These are phyloP conservation scores for Jamesozyma hellenica DNA, from an alignment of 805 yeast species.

Conservation along the genomic window DNA sequence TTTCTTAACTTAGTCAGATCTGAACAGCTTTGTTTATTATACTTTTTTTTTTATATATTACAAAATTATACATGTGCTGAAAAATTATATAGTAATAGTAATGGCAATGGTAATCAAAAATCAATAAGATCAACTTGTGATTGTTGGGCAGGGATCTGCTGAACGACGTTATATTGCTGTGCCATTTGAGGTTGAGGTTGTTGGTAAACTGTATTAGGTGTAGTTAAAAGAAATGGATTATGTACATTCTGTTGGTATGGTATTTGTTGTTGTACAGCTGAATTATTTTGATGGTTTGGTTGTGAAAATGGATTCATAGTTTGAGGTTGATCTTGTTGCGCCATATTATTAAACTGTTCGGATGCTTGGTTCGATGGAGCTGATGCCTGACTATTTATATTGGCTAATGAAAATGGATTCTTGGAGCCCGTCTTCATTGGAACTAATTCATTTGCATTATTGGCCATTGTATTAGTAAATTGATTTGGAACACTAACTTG, in stretches of 20 bases:
- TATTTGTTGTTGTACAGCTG: background rate
- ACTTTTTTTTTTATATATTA: no score
- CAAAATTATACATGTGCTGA: no score
- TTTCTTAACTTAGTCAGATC: no score
- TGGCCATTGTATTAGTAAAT: background rate
- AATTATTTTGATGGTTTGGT: slow-evolving; percentile 6
- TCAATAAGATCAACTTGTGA: slow-evolving; percentile 19
- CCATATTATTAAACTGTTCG: background rate
- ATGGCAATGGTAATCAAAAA: slow-evolving; percentile 20
- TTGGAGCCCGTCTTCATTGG: slow-evolving; percentile 21
- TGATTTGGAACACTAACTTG: background rate
- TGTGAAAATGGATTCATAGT: slow-evolving; percentile 10
- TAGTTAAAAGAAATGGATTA: background rate
- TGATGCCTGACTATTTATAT: slow-evolving; percentile 3
- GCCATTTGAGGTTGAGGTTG: background rate
- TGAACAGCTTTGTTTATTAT: no score
- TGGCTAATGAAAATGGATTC: slow-evolving; percentile 33
- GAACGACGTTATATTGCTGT: background rate
- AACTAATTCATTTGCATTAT: background rate
- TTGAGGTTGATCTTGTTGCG: background rate
- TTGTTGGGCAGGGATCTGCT: background rate
- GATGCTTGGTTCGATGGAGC: background rate
- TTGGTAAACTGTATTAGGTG: background rate
- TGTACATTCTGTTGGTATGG: background rate
- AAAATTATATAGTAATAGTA: no score